phyloP scores from a whole-genome alignment of 257 asterid genomes.

The Solanum microdontum region DNA sequence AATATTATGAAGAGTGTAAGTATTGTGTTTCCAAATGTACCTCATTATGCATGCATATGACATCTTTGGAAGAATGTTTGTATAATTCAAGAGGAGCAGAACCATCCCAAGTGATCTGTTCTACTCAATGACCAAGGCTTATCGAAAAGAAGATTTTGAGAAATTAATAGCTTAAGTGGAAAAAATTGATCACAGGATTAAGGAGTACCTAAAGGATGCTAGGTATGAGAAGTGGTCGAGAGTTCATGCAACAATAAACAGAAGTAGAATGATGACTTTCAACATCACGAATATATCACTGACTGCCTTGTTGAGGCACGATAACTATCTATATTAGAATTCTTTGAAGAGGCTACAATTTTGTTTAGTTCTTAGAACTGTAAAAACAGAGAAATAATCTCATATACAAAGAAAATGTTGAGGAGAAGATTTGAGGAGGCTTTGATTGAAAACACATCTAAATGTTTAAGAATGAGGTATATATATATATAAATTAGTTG shows the following conservation, averaged over 20 bases:
- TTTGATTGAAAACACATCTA: too few relatives aligned
- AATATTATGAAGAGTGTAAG: too few relatives aligned
- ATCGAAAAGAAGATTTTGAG: not conserved
- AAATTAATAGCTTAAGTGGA: not conserved
- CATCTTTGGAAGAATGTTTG: too few relatives aligned
- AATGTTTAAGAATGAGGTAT: too few relatives aligned
- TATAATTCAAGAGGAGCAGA: not conserved
- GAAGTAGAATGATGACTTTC: not conserved
- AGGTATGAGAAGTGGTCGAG: not conserved
- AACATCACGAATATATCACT: not conserved
- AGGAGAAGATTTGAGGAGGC: too few relatives aligned
- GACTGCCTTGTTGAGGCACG: not conserved
- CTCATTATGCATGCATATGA: not conserved
- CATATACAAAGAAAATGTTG: too few relatives aligned
- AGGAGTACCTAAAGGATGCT: not conserved
- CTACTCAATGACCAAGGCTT: not conserved
- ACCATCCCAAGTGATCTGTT: not conserved
- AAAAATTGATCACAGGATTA: not conserved
- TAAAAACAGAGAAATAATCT: too few relatives aligned
- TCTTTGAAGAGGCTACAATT: not conserved
- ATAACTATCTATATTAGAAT: not conserved
- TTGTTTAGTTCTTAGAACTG: too few relatives aligned
- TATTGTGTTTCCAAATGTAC: not conserved
- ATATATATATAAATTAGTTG: too few relatives aligned
- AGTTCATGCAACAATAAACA: not conserved